These are phyloP conservation scores for Leishmania mexicana DNA, from an alignment of 208 protist genomes.

Conservation along the genomic window DNA sequence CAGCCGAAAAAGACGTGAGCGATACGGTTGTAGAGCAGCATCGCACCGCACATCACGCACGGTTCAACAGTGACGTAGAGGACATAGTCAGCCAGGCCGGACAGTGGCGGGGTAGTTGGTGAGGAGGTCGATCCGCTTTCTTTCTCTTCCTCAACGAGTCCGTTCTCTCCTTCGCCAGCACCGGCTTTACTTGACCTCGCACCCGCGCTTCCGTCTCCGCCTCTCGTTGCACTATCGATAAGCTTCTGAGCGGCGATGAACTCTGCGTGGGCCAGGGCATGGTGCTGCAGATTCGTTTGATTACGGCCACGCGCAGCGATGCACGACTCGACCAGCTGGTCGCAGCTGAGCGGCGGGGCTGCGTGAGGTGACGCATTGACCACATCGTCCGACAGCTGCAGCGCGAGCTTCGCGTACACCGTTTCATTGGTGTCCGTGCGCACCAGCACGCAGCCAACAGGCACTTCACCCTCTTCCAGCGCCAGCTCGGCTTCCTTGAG, in stretches of 20 bases:
- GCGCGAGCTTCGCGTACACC: conserved; percentile 1
- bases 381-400: background rate
- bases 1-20: conserved; percentile 91
- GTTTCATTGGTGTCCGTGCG: conserved; percentile 13
- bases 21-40: conserved; percentile 81
- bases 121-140: background rate
- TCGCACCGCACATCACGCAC: conserved; percentile 96
- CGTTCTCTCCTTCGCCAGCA: background rate
- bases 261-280: conserved; percentile 93
- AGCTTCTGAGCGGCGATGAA: conserved; percentile 76
- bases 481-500: conserved; percentile 61
- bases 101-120: background rate
- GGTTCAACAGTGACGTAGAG: conserved; percentile 96
- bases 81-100: conserved; percentile 54
- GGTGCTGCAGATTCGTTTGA: conserved; percentile 83
- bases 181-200: background rate
- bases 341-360: background rate
- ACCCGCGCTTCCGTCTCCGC: background rate
- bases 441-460: conserved; percentile 96
- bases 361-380: background rate
- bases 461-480: conserved; percentile 89
- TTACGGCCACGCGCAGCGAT: conserved; percentile 72
- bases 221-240: background rate
- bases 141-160: background rate
- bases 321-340: background rate